Conservation (phyloP, 331 rosid species). For the Malus hybrid region DNA sequence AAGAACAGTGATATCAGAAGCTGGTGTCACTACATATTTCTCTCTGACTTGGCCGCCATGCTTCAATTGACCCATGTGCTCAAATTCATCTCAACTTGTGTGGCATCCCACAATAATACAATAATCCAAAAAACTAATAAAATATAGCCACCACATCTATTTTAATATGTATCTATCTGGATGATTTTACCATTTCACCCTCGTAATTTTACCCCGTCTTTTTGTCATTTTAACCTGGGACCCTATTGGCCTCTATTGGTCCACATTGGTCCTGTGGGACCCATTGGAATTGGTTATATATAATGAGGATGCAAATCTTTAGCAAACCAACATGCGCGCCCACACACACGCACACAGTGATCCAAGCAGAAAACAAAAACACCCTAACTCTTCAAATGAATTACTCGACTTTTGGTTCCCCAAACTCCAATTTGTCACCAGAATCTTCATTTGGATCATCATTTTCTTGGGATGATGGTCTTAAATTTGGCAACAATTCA, state of each 20-base stretch:
- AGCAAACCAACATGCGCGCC: neutral
- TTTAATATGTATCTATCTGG: neutral
- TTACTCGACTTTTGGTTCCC: constrained; percentile 25
- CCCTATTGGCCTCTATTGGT: neutral
- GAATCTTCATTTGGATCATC: constrained; percentile 52
- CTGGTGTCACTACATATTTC: constrained; percentile 17
- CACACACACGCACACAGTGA: neutral
- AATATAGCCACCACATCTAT: constrained; percentile 19
- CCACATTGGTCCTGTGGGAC: neutral
- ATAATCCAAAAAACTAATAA: neutral
- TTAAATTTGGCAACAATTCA: constrained; percentile 13
- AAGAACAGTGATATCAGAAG: neutral
- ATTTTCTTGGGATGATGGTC: constrained; percentile 28
- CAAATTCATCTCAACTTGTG: neutral
- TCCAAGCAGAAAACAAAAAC: neutral
- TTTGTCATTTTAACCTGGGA: neutral
- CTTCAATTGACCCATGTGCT: constrained; percentile 63
- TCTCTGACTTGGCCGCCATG: constrained; percentile 53
- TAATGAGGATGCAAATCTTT: neutral
- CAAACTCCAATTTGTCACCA: constrained; percentile 43
- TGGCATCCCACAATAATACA: neutral
- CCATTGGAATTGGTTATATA: neutral
- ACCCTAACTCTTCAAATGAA: constrained; percentile 21
- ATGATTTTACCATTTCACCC: neutral
- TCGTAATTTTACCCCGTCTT: neutral